Evolutionary conservation across 1,139 yeast species (phyloP).

Genomic region (Torulaspora pretoriensis): DNA sequence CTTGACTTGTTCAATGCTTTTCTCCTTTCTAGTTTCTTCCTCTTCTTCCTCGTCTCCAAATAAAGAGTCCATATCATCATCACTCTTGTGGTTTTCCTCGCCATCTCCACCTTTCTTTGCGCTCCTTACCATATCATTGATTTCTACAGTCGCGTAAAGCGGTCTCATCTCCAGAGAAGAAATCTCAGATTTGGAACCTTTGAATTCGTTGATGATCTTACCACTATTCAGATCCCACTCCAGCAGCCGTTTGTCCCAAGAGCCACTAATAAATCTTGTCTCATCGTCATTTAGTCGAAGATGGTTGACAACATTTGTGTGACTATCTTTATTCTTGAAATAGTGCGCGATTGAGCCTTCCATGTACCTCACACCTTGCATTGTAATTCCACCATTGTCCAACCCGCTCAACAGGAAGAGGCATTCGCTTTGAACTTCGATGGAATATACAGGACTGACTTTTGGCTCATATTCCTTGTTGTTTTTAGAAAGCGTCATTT

Average conservation of each 20-base stretch:
- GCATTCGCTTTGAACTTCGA: constrained; percentile 80
- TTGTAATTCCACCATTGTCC: constrained; percentile 76
- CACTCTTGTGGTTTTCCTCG: constrained; percentile 10
- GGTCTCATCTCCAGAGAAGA: constrained; percentile 81
- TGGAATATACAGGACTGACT: constrained; percentile 78
- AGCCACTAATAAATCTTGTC: constrained; percentile 66
- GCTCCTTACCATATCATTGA: constrained; percentile 28
- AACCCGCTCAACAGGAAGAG: constrained; percentile 84
- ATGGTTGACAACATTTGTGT: constrained; percentile 71
- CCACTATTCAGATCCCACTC: constrained; percentile 90
- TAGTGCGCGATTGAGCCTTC: constrained; percentile 83
- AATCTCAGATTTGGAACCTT: constrained; percentile 69
- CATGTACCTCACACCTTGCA: constrained; percentile 76
- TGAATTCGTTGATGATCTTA: constrained; percentile 41
- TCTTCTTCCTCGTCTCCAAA: constrained; percentile 63
- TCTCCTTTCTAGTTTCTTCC: constrained; percentile 28
- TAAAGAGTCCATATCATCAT: constrained; percentile 62
- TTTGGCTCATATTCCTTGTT: constrained; percentile 58
- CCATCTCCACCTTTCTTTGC: constrained; percentile 17
- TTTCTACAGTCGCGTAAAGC: constrained; percentile 46
- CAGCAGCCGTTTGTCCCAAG: constrained; percentile 82
- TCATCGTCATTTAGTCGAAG: constrained; percentile 52
- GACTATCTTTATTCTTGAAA: constrained; percentile 49
- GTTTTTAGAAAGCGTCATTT: constrained; percentile 38
- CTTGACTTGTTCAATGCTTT: constrained; percentile 2